Evolutionary conservation across 345 rosid genomes (phyloP), one percentile per base, ranked within the genome.

Genomic region (Ceriops decandra): DNA sequence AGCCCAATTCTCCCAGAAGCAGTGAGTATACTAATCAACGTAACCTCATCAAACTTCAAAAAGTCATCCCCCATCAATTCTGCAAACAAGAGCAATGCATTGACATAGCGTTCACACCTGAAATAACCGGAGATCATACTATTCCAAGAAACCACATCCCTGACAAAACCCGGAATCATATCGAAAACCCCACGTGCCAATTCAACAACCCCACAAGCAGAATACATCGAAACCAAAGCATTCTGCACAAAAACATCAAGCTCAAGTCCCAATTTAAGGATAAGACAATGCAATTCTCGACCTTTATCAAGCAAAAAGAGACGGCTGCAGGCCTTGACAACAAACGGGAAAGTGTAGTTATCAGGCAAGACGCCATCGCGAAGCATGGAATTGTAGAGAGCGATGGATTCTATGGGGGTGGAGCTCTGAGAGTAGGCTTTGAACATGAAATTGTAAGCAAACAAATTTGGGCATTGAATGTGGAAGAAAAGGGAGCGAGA

Each of bases 141-240:
- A 67, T 67, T 67, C 70, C 70, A 67, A 57, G 70, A 56, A 26
- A 67, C 63, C 53, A 57, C 70, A 36, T 67, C 70, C 30, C 70
- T 67, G 17, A 60, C 30, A 61, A 49, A 69, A 46, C 10, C 24
- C 28, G 57, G 72, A 60, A 60, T n/a, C 38, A 46, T 4, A 28
- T 60, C 58, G 30, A 68, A 68, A 59, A 68, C 65, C 31, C 16
- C 47, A 15, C 72, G 59, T 51, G 58, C 66, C 31, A 60, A 20
- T 47, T 69, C 28, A 60, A 60, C 19, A 0, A 16, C 64, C 6
- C 66, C 59, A 31, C 72, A 59, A 0, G 32, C 30, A 31, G 49
- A 69, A 49, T 69, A 69, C 65, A 69, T 69, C 6, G 66, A 69
- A 69, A 69, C 33, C 5, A 69, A 59, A 27, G 46, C 57, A 60